phyloP scores from a whole-genome alignment of 1,284 basidiomycete species.

The Blastosporella zonata region DNA sequence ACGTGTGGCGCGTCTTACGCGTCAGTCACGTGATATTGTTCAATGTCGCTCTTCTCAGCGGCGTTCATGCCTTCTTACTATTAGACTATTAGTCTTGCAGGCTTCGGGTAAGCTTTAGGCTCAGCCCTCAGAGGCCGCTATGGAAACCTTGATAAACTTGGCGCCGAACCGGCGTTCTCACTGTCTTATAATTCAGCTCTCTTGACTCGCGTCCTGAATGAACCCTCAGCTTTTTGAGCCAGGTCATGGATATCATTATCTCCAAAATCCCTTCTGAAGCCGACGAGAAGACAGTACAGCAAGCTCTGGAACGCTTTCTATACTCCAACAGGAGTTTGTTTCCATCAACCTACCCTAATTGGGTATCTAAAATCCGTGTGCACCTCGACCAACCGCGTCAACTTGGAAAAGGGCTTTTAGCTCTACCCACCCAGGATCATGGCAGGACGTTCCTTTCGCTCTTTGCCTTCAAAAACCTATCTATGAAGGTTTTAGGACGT shows the following conservation, averaged over 20 bases:
- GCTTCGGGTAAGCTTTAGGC: too few species aligned
- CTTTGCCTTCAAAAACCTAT: background rate
- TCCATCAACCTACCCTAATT: background rate
- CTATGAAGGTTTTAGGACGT: background rate
- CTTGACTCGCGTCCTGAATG: too few species aligned
- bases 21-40: too few species aligned
- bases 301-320: background rate
- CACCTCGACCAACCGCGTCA: background rate
- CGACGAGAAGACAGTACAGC: background rate
- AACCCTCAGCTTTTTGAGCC: too few species aligned
- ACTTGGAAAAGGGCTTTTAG: background rate
- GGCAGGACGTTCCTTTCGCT: background rate
- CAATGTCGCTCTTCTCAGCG: too few species aligned
- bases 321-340: background rate
- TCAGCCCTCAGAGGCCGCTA: too few species aligned
- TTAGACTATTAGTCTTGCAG: too few species aligned
- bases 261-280: constrained; percentile 12
- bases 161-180: too few species aligned
- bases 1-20: too few species aligned
- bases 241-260: constrained; percentile 10
- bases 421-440: background rate
- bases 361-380: background rate
- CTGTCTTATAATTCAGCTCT: too few species aligned
- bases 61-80: too few species aligned
- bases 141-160: too few species aligned